Evolutionary conservation across 345 rosid genomes (phyloP), one percentile per base, ranked within the genome.

Genomic region (Erodium maritimum): DNA sequence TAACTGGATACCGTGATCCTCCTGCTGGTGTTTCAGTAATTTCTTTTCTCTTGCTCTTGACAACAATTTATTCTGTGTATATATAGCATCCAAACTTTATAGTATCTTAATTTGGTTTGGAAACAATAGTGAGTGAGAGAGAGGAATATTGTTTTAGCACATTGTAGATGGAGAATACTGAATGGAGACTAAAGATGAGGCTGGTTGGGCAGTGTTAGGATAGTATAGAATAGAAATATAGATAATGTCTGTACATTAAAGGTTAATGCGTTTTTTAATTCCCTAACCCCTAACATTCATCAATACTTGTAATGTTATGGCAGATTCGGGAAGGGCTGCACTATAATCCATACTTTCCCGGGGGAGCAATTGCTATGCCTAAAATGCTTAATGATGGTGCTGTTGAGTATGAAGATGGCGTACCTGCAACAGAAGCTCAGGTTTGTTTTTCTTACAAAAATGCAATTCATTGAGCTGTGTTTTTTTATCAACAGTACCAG

Each of bases 361-460:
- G 97, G 22, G 99, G 97, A 71, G 99, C 97, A 46, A 94, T 94
- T 71, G 99, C 99, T 52, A 94, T 94, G 99, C 99, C 99, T 16
- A 79, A 94, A 67, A 90, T 94, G 99, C 90, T 94, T 56, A 85
- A 56, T 56, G 99, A 94, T 79, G 99, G 87, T 65, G 99, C 99
- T 59, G 65, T 94, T 21, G 99, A 94, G 85, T 94, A 90, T 50
- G 99, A 90, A 78, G 99, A 94, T 80, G 96, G 95, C 59, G 81
- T 75, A 67, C 87, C 99, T 17, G 97, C 99, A 65, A 85, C 99
- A 17, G 99, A 94, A 81, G 85, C 97, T 54, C 97, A 94, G 93
- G 70, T 62, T 70, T 69, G 55, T 19, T 58, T 24, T 7, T 20
- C 33, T 25, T 25, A 25, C 7, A 25, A 25, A 25, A 25, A 7